Base-by-base conservation (phyloP, 495 filamentous ascomycete species). In the Penicillium lagena region DNA sequence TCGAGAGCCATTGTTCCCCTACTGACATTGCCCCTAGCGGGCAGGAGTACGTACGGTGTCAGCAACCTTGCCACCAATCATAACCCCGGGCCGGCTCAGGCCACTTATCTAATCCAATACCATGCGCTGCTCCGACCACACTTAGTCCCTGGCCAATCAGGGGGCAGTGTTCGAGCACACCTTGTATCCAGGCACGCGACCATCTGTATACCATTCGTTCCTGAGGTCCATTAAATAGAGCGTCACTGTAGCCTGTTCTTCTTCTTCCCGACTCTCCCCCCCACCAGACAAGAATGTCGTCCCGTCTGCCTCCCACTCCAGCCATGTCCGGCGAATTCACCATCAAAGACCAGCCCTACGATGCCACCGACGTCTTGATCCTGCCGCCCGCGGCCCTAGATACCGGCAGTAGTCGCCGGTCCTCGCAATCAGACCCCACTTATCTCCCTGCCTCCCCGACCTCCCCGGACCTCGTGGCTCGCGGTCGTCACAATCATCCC, bases 311-410 rank as follows among this genome's bases (percentile, higher is more conserved):
- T 34, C 90, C 88, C 35, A 95, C 90, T 7, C 91, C 91, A 22
- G 82, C 81, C 40, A 86, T 89, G 40, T 94, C 89, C 10, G 83
- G 83, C 33, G 89, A 94, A 56, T 82, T 96, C 54, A 75, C 77
- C 29, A 81, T 83, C 50, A 86, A 93, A 62, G 84, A 90, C 50
- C 77, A 82, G 48, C 68, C 75, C 30, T 63, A 72, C 28, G 67
- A 75, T 29, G 66, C 66, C 12, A 54, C 77, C 40, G 83, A 87
- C 51, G 70, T 78, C 10, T 95, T 96, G 55, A 77, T 83, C 45
- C 70, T 97, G 27, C 91, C 90, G 22, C 91, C 91, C 7, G 88
- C 91, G 9, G 90, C 91, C 17, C 71, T 89, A 35, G 62, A 70
- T 27, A 60, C 65, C 32, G 55, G 60, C 40, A 63, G 56, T 13